Conservation (phyloP, 1,284 basidiomycete genomes). For the Tranzscheliella williamsii region DNA sequence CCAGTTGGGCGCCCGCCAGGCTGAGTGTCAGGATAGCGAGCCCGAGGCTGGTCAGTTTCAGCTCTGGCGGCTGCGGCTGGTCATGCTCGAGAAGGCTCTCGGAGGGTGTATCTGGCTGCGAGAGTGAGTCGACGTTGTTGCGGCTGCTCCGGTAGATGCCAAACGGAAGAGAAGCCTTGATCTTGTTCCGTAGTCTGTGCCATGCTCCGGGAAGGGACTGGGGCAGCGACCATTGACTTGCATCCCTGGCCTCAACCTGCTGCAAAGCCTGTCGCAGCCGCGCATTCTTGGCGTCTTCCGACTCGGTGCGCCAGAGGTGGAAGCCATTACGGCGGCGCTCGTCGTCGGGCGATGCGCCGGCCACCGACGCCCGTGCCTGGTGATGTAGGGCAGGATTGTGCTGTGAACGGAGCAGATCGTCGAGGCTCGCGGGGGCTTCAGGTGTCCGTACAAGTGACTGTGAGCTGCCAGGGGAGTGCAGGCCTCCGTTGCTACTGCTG, state of each 20-base stretch:
- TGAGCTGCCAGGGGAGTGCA: too few species aligned
- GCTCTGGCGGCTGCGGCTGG: constrained; percentile 2
- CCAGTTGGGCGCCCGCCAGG: constrained; percentile 80
- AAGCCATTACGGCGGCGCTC: constrained; percentile 38
- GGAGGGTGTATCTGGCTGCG: background rate
- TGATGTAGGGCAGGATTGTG: constrained; percentile 17
- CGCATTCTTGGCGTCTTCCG: constrained; percentile 20
- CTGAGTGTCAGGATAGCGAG: constrained; percentile 65
- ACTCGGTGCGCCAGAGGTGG: constrained; percentile 47
- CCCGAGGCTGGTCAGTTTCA: constrained; percentile 56
- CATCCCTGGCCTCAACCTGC: constrained; percentile 3
- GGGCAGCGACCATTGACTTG: background rate
- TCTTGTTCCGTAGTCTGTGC: background rate
- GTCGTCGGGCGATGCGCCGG: constrained; percentile 20
- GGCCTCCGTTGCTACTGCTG: too few species aligned
- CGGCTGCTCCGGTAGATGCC: constrained; percentile 15
- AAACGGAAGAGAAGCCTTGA: background rate
- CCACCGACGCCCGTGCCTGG: background rate
- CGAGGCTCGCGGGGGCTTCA: constrained; percentile 28
- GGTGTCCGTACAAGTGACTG: constrained; percentile 12
- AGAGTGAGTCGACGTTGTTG: background rate
- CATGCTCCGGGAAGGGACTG: background rate
- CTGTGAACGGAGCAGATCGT: constrained; percentile 32
- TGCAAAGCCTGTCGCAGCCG: constrained; percentile 15
- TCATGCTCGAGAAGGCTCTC: background rate